phyloP scores from a whole-genome alignment of 2,329 filamentous ascomycete species.

The Trichophyton equinum region DNA sequence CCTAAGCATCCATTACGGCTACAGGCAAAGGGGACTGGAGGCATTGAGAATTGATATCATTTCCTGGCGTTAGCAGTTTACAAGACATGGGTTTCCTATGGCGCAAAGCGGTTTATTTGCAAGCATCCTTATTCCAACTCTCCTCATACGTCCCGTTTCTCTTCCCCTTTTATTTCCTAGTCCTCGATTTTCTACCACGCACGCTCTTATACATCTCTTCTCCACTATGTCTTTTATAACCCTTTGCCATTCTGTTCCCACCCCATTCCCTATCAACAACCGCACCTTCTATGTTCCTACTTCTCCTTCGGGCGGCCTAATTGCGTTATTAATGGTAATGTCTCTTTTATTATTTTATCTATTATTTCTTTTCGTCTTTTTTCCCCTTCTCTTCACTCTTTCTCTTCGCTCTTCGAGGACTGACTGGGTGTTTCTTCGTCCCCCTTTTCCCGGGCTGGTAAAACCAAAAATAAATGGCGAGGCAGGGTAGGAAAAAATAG shows the following conservation, averaged over 20 bases:
- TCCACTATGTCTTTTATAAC: background rate
- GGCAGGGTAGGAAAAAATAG: background rate
- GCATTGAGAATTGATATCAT: conserved; percentile 4
- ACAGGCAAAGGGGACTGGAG: conserved; percentile 1
- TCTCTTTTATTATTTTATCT: background rate
- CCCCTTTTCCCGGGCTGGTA: background rate
- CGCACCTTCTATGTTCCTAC: background rate
- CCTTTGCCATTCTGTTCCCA: background rate
- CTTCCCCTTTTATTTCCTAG: background rate
- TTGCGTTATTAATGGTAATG: conserved; percentile 5
- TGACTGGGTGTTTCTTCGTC: background rate
- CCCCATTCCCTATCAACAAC: background rate
- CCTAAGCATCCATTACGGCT: conserved; percentile 1
- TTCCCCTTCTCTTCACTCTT: background rate
- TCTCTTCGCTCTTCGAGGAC: background rate
- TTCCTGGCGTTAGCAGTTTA: conserved; percentile 3
- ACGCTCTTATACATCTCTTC: background rate
- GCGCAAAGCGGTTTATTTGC: conserved; percentile 3
- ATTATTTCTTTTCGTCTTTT: background rate
- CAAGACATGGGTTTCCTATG: conserved; percentile 2
- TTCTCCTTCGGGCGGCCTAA: background rate
- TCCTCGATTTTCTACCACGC: background rate
- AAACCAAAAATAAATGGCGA: background rate
- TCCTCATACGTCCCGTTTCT: background rate
- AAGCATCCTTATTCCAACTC: background rate